These are phyloP conservation scores for Colletotrichum higginsianum DNA, from an alignment of 2,329 filamentous ascomycete genomes.

Conservation along the genomic window DNA sequence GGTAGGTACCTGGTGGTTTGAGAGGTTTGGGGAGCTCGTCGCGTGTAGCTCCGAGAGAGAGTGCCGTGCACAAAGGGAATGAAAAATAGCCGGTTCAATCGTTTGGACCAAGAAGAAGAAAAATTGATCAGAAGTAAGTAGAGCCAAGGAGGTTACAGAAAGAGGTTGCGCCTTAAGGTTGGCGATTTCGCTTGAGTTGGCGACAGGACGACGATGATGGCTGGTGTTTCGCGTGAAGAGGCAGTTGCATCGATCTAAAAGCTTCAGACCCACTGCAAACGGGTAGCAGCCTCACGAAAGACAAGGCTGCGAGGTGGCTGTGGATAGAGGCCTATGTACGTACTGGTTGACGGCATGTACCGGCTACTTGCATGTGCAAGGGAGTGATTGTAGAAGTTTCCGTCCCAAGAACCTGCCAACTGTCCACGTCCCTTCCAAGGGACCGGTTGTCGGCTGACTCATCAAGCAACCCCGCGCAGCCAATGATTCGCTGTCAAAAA, in stretches of 20 bases:
- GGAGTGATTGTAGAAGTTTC: background rate
- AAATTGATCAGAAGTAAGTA: too few relatives aligned
- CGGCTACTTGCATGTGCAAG: conserved; percentile 5
- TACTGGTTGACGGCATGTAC: conserved; percentile 19
- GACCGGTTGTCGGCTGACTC: conserved; percentile 25
- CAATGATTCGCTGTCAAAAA: conserved; percentile 22
- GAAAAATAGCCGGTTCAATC: conserved; percentile 11
- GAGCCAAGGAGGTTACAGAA: background rate
- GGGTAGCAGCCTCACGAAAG: conserved; percentile 40
- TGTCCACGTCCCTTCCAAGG: background rate
- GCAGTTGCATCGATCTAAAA: conserved; percentile 35
- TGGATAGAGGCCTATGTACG: background rate
- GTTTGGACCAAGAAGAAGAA: background rate
- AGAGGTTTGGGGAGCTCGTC: conserved; percentile 31
- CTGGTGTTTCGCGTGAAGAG: conserved; percentile 40
- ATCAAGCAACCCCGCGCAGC: conserved; percentile 26
- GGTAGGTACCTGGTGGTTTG: conserved; percentile 27
- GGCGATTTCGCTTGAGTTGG: conserved; percentile 16
- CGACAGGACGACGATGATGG: conserved; percentile 22
- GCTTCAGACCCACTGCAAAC: conserved; percentile 39
- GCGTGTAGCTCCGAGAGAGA: conserved; percentile 35
- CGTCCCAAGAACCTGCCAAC: conserved; percentile 9
- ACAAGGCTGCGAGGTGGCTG: conserved; percentile 32
- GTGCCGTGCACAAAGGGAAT: conserved; percentile 29
- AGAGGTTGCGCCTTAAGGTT: conserved; percentile 6